Evolutionary conservation across 176 grass and related monocot genomes (phyloP).

Genomic region (Oryza coarctata): DNA sequence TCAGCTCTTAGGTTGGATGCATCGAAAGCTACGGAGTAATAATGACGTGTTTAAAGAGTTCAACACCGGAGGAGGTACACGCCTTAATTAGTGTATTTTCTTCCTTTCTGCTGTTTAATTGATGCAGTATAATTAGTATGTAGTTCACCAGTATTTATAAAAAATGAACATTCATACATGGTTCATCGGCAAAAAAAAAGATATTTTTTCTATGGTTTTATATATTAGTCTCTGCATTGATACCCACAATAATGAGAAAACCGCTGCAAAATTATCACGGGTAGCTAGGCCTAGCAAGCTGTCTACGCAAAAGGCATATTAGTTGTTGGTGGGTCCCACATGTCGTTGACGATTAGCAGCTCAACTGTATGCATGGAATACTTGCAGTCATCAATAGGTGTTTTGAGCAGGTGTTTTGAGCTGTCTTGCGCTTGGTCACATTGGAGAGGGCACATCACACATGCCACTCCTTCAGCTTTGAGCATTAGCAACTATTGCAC

Average conservation of each 20-base stretch:
- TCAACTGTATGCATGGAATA: neutral
- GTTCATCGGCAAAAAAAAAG: neutral
- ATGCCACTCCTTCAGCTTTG: conserved; percentile 15
- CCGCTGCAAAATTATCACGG: neutral
- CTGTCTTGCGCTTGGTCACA: neutral
- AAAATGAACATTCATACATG: too few relatives aligned
- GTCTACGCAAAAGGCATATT: neutral
- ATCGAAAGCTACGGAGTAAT: conserved; percentile 74
- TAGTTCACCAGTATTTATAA: too few relatives aligned
- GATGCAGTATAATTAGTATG: too few relatives aligned
- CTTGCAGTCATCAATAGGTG: neutral
- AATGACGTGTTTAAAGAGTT: conserved; percentile 79
- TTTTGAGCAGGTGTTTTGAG: neutral
- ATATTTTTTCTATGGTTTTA: neutral
- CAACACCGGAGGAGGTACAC: conserved; percentile 42
- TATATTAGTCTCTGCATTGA: neutral
- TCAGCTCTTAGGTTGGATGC: conserved; percentile 97
- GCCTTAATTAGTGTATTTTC: neutral
- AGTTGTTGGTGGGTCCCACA: neutral
- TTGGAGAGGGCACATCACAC: neutral
- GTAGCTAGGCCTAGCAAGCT: neutral
- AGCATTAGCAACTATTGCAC: neutral
- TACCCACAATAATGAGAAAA: neutral
- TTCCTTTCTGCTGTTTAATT: neutral
- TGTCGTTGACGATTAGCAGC: neutral